Evolutionary conservation across 768 basidiomycete genomes (phyloP).

Genomic region (Boletus sp.): DNA sequence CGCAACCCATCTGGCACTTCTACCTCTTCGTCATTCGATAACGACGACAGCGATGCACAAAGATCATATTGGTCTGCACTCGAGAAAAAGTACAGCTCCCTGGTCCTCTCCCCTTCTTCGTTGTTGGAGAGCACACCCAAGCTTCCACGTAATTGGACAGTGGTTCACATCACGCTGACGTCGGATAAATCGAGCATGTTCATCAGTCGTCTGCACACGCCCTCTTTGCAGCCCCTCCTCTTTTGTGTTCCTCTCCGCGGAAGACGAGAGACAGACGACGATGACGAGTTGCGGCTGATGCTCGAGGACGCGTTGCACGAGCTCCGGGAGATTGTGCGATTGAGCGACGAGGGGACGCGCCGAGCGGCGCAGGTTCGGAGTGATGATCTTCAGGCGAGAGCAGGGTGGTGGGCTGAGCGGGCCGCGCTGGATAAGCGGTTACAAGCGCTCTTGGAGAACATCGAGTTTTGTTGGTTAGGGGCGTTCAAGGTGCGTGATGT

Average conservation of each 20-base stretch:
- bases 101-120: constrained; percentile 26
- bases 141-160: constrained; percentile 78
- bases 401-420: constrained; percentile 86
- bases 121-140: constrained; percentile 42
- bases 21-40: constrained; percentile 19
- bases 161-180: constrained; percentile 80
- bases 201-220: constrained; percentile 71
- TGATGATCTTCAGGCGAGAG: constrained; percentile 61
- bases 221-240: constrained; percentile 57
- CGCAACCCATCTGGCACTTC: constrained; percentile 19
- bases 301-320: constrained; percentile 74
- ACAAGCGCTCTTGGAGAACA: constrained; percentile 69
- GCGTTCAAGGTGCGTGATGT: constrained; percentile 80
- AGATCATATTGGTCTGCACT: constrained; percentile 64
- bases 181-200: constrained; percentile 83
- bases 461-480: constrained; percentile 97
- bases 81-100: constrained; percentile 47
- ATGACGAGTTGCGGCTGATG: constrained; percentile 70
- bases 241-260: constrained; percentile 90
- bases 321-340: constrained; percentile 73
- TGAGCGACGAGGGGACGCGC: constrained; percentile 75
- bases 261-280: constrained; percentile 70
- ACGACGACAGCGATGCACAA: constrained; percentile 39
- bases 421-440: constrained; percentile 74
- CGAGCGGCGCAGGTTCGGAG: constrained; percentile 68